phyloP scores from a whole-genome alignment of 1,284 basidiomycete species.

The Malassezia furfur region DNA sequence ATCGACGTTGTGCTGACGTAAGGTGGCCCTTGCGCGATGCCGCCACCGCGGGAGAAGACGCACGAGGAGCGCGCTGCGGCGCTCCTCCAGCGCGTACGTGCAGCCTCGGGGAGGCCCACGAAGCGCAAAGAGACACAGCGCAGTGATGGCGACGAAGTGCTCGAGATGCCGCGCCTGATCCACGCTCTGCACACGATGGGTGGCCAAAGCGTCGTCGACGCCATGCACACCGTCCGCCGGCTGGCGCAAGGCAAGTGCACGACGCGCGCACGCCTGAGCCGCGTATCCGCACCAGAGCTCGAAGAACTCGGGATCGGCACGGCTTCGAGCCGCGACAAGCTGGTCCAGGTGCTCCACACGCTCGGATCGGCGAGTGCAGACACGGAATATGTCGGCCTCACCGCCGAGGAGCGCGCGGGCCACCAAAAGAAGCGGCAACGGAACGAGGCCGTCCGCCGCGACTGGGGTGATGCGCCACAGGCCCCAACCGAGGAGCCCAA shows the following conservation, averaged over 20 bases:
- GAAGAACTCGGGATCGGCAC: constrained; percentile 11
- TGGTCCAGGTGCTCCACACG: constrained; percentile 11
- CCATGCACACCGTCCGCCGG: constrained; percentile 4
- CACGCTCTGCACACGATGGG: constrained; percentile 15
- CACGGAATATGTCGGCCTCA: constrained; percentile 7
- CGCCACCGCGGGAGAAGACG: constrained; percentile 2
- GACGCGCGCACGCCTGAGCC: constrained; percentile 10
- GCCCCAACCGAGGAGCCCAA: not conserved
- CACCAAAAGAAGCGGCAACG: constrained; percentile 5
- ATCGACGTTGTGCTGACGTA: constrained; percentile 7
- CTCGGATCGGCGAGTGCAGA: not conserved
- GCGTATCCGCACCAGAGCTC: constrained; percentile 14
- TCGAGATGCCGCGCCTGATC: constrained; percentile 13
- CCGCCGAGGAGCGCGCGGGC: constrained; percentile 3
- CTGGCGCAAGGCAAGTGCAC: constrained; percentile 2
- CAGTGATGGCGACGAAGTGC: constrained; percentile 1
- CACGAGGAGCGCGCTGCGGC: constrained; percentile 10
- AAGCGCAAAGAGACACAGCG: not conserved
- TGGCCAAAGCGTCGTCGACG: constrained; percentile 6
- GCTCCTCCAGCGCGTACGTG: constrained; percentile 4
- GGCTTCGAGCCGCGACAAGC: constrained; percentile 5
- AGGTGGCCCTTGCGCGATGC: constrained; percentile 3
- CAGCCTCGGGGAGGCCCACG: not conserved
- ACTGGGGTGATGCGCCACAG: constrained; percentile 9
- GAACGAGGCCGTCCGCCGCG: constrained; percentile 6